Percentiles rank a stretch among this genome's conserved stretches.
Conservation (phyloP, 2,329 filamentous ascomycete genomes). For the Rhynchosporium graminicola region DNA sequence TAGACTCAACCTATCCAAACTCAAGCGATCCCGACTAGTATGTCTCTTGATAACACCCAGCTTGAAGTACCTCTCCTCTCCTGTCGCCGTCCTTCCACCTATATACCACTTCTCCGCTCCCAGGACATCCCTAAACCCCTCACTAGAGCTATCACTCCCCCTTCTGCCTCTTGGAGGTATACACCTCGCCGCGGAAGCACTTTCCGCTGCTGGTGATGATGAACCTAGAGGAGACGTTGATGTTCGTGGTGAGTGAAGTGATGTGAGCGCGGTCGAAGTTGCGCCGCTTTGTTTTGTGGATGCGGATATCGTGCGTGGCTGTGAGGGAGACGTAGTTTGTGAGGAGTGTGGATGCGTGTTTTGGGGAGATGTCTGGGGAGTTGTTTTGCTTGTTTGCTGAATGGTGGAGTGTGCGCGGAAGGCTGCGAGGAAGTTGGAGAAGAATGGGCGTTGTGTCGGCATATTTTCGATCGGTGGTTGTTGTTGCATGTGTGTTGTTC, state of each 20-base stretch:
- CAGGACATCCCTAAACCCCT: conserved; percentile 72
- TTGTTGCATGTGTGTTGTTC: conserved; percentile 6
- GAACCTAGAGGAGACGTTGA: conserved; percentile 32
- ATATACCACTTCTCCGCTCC: conserved; percentile 82
- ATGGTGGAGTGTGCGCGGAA: conserved; percentile 39
- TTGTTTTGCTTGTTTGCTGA: conserved; percentile 31
- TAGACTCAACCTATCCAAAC: conserved; percentile 73
- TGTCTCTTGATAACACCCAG: conserved; percentile 73
- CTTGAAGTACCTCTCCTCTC: conserved; percentile 83
- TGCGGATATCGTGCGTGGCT: conserved; percentile 38
- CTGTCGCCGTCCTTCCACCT: conserved; percentile 70
- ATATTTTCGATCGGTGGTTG: conserved; percentile 22
- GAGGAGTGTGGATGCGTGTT: conserved; percentile 6
- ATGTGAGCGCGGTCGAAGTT: conserved; percentile 35
- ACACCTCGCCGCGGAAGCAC: conserved; percentile 23
- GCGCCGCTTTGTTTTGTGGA: conserved; percentile 32
- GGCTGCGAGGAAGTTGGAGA: conserved; percentile 41
- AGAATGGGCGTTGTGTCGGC: conserved; percentile 40
- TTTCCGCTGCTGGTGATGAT: conserved; percentile 17
- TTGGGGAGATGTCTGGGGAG: conserved; percentile 28
- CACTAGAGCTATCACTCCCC: conserved; percentile 73
- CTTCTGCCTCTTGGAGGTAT: conserved; percentile 41
- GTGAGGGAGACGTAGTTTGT: conserved; percentile 30
- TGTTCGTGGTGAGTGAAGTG: conserved; percentile 37
- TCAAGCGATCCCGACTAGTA: conserved; percentile 72